A percentile compares a stretch with the other conserved stretches of the same genome.
phyloP scores from a whole-genome alignment of 1,284 basidiomycete species.

The Papiliotrema nemorosa region DNA sequence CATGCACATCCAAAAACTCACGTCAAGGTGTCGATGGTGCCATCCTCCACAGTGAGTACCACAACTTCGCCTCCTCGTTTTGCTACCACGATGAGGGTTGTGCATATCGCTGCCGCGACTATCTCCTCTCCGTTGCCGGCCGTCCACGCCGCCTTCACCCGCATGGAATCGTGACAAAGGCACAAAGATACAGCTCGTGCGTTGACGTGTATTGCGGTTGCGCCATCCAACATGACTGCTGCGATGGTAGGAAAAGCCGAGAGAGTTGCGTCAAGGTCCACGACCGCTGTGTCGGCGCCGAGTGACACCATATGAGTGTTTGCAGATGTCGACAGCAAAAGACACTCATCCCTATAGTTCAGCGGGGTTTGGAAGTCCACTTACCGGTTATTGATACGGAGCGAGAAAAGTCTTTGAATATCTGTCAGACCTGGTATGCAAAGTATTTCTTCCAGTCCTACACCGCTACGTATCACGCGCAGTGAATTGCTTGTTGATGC shows the following conservation, averaged over 20 bases:
- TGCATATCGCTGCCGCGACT: constrained; percentile 64
- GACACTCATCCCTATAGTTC: constrained; percentile 17
- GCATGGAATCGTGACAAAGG: constrained; percentile 32
- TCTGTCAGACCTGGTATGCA: constrained; percentile 60
- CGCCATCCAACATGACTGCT: constrained; percentile 53
- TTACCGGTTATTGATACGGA: constrained; percentile 48
- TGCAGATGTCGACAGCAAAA: constrained; percentile 16
- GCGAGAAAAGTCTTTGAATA: constrained; percentile 63
- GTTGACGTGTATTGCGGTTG: constrained; percentile 69
- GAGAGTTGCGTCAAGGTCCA: constrained; percentile 48
- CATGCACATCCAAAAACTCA: constrained; percentile 4
- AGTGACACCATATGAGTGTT: constrained; percentile 41
- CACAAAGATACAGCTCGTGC: constrained; percentile 55
- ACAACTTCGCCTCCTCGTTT: constrained; percentile 59
- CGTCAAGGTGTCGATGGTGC: constrained; percentile 30
- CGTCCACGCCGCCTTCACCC: constrained; percentile 1
- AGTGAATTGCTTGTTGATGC: constrained; percentile 75
- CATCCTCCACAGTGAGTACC: constrained; percentile 50
- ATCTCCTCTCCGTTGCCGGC: constrained; percentile 53
- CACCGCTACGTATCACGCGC: constrained; percentile 78
- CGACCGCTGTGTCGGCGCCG: constrained; percentile 32
- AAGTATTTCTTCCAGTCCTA: constrained; percentile 69
- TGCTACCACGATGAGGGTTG: constrained; percentile 64
- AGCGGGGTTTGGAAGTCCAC: constrained; percentile 1
- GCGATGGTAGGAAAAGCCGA: constrained; percentile 59